A percentile compares a stretch with the other conserved stretches of the same genome.
Conservation (phyloP, 306 rosid species). For the Cucurbita maxima region DNA sequence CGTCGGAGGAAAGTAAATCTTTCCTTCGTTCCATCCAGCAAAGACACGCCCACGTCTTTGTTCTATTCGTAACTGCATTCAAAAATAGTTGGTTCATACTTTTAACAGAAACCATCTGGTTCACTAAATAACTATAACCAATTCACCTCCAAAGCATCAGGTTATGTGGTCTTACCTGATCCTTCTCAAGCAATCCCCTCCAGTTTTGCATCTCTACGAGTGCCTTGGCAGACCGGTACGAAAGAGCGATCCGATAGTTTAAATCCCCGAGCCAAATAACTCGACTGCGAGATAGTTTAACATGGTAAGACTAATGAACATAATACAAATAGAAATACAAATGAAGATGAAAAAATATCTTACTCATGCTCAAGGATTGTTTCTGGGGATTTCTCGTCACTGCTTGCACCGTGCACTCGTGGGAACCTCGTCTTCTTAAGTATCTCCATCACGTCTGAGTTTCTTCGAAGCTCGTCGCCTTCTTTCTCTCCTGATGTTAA, state of each 20-base stretch:
- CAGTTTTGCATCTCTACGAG: conserved; percentile 99
- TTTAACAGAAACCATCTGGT: neutral
- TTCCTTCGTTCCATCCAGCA: conserved; percentile 95
- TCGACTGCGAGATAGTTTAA: conserved; percentile 37
- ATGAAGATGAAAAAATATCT: conserved; percentile 6
- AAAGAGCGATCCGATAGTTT: conserved; percentile 83
- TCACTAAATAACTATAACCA: neutral
- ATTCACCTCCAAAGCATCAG: neutral
- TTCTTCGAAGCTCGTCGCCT: conserved; percentile 94
- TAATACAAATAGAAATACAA: neutral
- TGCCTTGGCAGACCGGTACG: conserved; percentile 90
- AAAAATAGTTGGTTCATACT: conserved; percentile 8
- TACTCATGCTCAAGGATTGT: conserved; percentile 97
- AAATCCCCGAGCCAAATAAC: conserved; percentile 98
- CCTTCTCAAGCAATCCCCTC: conserved; percentile 94
- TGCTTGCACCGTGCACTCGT: conserved; percentile 49
- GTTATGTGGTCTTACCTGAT: conserved; percentile 46
- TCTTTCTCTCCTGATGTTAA: conserved; percentile 96
- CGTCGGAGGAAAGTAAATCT: conserved; percentile 93
- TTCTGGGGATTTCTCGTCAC: conserved; percentile 75
- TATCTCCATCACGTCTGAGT: conserved; percentile 90
- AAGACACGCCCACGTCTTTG: conserved; percentile 80
- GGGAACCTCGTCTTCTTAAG: conserved; percentile 94
- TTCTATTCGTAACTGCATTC: conserved; percentile 73
- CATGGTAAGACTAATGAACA: neutral